Base-by-base conservation (phyloP, 176 grass and related monocot genomes). In the Aegilops longissima region DNA sequence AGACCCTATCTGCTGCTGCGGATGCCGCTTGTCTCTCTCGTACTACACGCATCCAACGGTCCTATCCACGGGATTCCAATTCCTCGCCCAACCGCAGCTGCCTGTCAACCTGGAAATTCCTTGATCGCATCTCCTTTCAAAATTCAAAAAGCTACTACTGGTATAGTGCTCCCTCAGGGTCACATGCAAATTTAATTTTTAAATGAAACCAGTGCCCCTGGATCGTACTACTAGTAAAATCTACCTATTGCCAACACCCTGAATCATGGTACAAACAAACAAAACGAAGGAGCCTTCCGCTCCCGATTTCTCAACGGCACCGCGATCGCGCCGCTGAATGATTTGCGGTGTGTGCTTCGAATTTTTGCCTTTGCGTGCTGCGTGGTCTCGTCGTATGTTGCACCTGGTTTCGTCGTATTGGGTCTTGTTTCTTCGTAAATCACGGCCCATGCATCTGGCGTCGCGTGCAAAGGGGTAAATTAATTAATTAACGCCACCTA, bases 101-200 rank as follows among this genome's bases (percentile, higher is more conserved):
- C 2, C 6, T 47, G 44, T 75, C 73, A 5, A 30, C 10, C 2
- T 61, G 63, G 38, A 59, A 12, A 13, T 54, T 16, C 62, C 13
- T 77, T 34, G 74, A 77, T 77, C 74, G 10, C 13, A 18, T 54
- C 16, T 20, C 38, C 4, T 76, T 89, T 80, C 82, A 89, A 85
- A 89, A 85, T 89, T 89, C 56, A 82, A 88, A 82, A 27, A 17
- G 14, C 13, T 23, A 81, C 18, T 9, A 35, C 34, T 35, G 23
- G 62, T 80, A 18, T 17, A 20, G 25, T 51, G 35, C 29, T 7
- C 51, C 45, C 21, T 80, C 67, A 27, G 16, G 16, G 17, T 33
- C 45, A 33, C 73, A 54, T 33, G 49, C 73, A 34, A 18, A 18
- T 18, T 54, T 61, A 18, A 18, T 18, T 54, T 61, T 36, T 6